A percentile compares a stretch with the other conserved stretches of the same genome.
These are phyloP conservation scores for Vickermania ingenoplastis DNA, from an alignment of 208 protist species.

Conservation along the genomic window DNA sequence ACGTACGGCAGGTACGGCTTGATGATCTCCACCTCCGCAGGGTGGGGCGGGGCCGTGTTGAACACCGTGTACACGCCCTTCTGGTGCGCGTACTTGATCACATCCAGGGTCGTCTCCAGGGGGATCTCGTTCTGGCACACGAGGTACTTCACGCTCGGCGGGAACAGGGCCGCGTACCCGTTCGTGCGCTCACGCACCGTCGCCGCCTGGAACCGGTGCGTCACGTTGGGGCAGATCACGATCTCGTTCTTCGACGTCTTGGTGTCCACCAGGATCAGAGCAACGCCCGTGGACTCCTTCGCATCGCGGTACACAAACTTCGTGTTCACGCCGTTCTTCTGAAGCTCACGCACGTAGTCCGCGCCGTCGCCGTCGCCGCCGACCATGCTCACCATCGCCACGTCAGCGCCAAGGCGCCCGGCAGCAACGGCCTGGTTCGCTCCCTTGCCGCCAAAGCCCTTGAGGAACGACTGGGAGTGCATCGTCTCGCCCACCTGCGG, in stretches of 20 bases:
- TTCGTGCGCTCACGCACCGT: constrained; percentile 32
- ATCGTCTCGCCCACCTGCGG: constrained; percentile 88
- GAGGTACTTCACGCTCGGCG: constrained; percentile 46
- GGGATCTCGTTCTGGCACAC: constrained; percentile 91
- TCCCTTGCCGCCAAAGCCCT: constrained; percentile 91
- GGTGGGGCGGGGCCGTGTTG: constrained; percentile 84
- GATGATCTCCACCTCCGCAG: constrained; percentile 46
- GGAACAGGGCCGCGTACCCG: constrained; percentile 49
- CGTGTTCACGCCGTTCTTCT: constrained; percentile 77
- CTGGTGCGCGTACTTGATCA: constrained; percentile 59
- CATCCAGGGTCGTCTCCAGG: constrained; percentile 70
- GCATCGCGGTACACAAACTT: constrained; percentile 34
- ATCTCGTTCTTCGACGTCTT: constrained; percentile 86
- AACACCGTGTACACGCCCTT: constrained; percentile 88
- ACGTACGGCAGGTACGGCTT: constrained; percentile 73
- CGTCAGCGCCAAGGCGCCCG: constrained; percentile 65
- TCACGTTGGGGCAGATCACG: constrained; percentile 88
- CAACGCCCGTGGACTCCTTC: constrained; percentile 60
- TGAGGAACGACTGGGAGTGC: constrained; percentile 65
- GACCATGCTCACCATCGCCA: constrained; percentile 83
- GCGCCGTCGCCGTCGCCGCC: constrained; percentile 77
- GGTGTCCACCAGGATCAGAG: constrained; percentile 88
- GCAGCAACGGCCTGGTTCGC: constrained; percentile 87
- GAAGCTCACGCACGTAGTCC: constrained; percentile 70
- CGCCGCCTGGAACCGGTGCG: constrained; percentile 39